phyloP scores from a whole-genome alignment of 2,329 filamentous ascomycete species.

The Colletotrichum higginsianum region DNA sequence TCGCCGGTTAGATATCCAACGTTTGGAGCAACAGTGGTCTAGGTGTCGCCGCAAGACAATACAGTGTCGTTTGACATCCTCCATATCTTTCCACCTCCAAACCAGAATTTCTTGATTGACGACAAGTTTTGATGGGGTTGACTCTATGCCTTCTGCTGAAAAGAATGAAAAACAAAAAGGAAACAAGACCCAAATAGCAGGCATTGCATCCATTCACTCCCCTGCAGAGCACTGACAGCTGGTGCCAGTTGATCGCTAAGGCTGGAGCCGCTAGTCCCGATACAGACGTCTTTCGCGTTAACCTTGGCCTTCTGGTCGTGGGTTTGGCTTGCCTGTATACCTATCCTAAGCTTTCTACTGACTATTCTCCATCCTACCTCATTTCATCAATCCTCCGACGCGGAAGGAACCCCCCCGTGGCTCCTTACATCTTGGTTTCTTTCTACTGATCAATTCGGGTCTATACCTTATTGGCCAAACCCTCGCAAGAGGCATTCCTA shows the following conservation, averaged over 20 bases:
- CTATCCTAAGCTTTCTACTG: conserved; percentile 5
- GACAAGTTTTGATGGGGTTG: too few species aligned
- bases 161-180: too few species aligned
- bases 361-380: conserved; percentile 10
- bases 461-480: background rate
- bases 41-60: background rate
- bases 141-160: too few species aligned
- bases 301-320: background rate
- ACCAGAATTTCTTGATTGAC: background rate
- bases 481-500: background rate
- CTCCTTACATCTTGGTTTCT: background rate
- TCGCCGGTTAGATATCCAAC: background rate
- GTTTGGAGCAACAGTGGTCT: background rate
- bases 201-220: background rate
- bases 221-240: too few species aligned
- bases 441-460: background rate
- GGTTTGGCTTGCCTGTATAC: background rate
- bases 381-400: background rate
- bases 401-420: background rate
- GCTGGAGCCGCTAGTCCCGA: background rate
- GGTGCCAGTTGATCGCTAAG: background rate
- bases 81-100: too few species aligned
- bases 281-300: conserved; percentile 17
- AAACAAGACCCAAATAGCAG: too few species aligned
- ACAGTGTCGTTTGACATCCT: background rate